A percentile compares a stretch with the other conserved stretches of the same genome.
phyloP scores from a whole-genome alignment of 2,329 filamentous ascomycete genomes.

The Cytospora mali region DNA sequence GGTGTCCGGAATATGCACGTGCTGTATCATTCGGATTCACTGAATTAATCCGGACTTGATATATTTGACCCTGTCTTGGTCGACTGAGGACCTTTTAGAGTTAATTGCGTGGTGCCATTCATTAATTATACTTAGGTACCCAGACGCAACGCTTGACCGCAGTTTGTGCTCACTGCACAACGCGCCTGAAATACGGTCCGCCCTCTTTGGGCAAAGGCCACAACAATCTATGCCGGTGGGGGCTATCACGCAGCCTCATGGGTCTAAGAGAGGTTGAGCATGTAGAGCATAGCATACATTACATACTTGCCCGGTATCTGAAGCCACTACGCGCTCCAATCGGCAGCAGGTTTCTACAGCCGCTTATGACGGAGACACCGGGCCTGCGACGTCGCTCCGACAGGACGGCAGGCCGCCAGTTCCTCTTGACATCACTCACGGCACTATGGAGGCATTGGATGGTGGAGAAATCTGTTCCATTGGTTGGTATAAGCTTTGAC shows the following conservation, averaged over 20 bases:
- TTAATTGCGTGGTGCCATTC: too few relatives aligned
- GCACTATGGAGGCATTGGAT: constrained; percentile 1
- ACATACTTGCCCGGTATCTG: neutral
- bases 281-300: neutral
- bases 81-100: neutral
- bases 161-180: neutral
- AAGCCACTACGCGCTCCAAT: neutral
- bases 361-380: neutral
- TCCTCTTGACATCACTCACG: constrained; percentile 4
- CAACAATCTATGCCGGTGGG: neutral
- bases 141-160: neutral
- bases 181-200: neutral
- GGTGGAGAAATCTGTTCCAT: constrained; percentile 24
- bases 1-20: neutral
- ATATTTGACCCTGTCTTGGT: neutral
- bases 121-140: neutral
- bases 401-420: neutral
- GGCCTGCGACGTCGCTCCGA: neutral
- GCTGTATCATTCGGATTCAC: neutral
- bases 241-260: neutral
- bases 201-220: neutral
- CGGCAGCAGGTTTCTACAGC: neutral
- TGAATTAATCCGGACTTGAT: neutral
- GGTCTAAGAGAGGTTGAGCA: neutral
- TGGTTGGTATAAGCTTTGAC: constrained; percentile 29